phyloP scores from a whole-genome alignment of 176 grass and related monocot genomes.

The Zea luxurians region DNA sequence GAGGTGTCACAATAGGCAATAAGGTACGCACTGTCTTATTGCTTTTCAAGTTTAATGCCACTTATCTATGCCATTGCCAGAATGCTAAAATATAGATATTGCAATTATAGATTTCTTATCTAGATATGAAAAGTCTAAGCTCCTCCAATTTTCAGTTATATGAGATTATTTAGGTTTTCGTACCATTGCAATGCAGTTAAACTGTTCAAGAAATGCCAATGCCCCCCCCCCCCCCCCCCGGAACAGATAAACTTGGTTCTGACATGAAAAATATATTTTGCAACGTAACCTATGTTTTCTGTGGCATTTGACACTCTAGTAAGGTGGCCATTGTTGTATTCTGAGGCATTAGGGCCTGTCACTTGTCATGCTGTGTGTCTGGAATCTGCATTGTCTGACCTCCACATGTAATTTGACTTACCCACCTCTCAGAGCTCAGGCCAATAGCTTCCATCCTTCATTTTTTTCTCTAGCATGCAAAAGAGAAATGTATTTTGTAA shows the following conservation, averaged over 20 bases:
- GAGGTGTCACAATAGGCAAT: slow-evolving; percentile 65
- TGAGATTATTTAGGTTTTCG: background rate
- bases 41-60: background rate
- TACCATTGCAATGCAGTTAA: background rate
- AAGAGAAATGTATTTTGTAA: background rate
- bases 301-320: background rate
- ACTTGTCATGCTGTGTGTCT: background rate
- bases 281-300: background rate
- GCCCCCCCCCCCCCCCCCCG: too few species aligned
- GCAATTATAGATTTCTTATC: background rate
- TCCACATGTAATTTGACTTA: background rate
- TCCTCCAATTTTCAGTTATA: background rate
- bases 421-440: background rate
- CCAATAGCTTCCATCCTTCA: background rate
- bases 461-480: background rate
- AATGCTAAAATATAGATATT: background rate
- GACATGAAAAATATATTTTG: background rate
- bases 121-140: background rate
- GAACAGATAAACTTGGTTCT: background rate
- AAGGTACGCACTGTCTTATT: slow-evolving; percentile 50
- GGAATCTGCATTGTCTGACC: background rate
- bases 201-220: background rate
- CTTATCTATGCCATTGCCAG: background rate
- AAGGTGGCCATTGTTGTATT: background rate
- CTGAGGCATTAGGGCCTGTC: background rate